phyloP scores from a whole-genome alignment of 2,329 filamentous ascomycete species.

The Sphaerulina populicola region DNA sequence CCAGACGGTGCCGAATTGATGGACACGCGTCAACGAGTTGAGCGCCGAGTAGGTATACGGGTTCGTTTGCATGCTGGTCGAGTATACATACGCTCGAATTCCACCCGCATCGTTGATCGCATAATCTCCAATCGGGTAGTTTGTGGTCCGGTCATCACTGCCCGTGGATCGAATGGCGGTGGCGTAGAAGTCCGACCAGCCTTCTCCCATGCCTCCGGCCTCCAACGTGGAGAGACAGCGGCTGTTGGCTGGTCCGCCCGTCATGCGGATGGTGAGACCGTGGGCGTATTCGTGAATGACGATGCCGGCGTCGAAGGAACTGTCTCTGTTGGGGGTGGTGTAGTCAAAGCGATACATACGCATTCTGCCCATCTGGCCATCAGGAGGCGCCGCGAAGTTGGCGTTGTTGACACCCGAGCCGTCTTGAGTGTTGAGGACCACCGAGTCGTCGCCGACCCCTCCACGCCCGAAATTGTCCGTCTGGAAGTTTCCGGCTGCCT shows the following conservation, averaged over 20 bases:
- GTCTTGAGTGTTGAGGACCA: conserved; percentile 52
- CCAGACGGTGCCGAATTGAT: conserved; percentile 48
- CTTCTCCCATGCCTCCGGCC: conserved; percentile 51
- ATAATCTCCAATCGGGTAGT: conserved; percentile 48
- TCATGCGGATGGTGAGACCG: conserved; percentile 50
- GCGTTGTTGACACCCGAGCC: conserved; percentile 50
- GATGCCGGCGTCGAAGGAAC: conserved; percentile 52
- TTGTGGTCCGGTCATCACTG: conserved; percentile 39
- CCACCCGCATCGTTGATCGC: conserved; percentile 39
- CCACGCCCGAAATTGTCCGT: conserved; percentile 49
- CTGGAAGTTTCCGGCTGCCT: conserved; percentile 54
- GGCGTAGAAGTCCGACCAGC: conserved; percentile 52
- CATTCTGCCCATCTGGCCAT: conserved; percentile 49
- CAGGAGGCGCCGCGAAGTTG: conserved; percentile 49
- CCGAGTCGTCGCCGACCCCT: conserved; percentile 44
- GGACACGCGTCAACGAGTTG: conserved; percentile 37
- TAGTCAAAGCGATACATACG: conserved; percentile 51
- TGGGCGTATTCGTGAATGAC: conserved; percentile 53
- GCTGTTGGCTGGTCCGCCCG: conserved; percentile 49
- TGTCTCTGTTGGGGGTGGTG: conserved; percentile 45
- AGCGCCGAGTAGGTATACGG: conserved; percentile 44
- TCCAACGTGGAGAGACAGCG: conserved; percentile 44
- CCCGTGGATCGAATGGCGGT: conserved; percentile 44
- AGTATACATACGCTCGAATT: conserved; percentile 47
- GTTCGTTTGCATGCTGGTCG: conserved; percentile 44